Percentiles rank a stretch among this genome's conserved stretches.
Conservation (phyloP, 225 moss, liverwort and hornwort species). For the Asterella californica region DNA sequence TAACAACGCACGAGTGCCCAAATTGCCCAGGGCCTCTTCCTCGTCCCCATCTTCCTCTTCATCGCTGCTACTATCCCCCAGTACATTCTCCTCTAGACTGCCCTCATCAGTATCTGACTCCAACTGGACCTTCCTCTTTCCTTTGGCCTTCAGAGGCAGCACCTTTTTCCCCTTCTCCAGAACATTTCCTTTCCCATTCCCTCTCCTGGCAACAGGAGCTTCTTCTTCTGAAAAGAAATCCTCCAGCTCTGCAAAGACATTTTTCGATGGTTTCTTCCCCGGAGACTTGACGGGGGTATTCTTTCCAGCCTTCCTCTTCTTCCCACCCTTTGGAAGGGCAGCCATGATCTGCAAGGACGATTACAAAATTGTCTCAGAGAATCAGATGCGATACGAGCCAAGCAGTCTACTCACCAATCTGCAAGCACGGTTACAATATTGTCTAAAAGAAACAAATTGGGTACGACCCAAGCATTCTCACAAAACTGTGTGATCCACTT, state of each 20-base stretch:
- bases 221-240: constrained; percentile 20
- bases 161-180: constrained; percentile 37
- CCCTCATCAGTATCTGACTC: constrained; percentile 41
- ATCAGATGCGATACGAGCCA: no score
- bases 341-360: constrained; percentile 4
- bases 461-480: not conserved
- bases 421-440: not conserved
- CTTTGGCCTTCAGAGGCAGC: constrained; percentile 22
- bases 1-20: not conserved
- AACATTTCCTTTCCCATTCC: not conserved
- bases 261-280: not conserved
- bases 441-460: no score
- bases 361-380: not conserved
- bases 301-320: constrained; percentile 14
- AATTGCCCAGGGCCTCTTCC: constrained; percentile 29
- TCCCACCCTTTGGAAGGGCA: constrained; percentile 13
- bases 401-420: no score
- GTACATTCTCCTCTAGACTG: constrained; percentile 68
- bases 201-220: constrained; percentile 3
- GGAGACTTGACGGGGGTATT: constrained; percentile 1
- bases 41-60: constrained; percentile 55
- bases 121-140: not conserved
- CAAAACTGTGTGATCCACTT: not conserved
- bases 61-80: constrained; percentile 52
- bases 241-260: not conserved